Conservation (phyloP, 2,329 filamentous ascomycete species). For the Fusarium anthophilum region DNA sequence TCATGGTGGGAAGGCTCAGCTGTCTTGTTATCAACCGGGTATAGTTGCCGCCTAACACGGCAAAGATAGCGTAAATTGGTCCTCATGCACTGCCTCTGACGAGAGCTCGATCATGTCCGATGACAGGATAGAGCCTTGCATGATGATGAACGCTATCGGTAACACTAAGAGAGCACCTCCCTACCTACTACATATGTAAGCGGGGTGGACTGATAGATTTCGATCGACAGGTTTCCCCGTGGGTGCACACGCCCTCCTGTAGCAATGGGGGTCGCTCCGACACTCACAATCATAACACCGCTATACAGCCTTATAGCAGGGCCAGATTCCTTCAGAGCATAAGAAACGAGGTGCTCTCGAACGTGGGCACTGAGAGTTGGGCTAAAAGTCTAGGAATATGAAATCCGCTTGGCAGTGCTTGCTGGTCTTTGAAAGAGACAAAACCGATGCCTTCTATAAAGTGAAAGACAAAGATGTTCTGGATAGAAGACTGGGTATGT, state of each 20-base stretch:
- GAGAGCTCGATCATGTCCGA: constrained; percentile 5
- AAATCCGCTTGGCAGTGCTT: neutral
- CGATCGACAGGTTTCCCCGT: constrained; percentile 6
- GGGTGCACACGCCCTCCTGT: constrained; percentile 10
- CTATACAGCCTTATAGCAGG: constrained; percentile 1
- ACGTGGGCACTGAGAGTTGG: neutral
- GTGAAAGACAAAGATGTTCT: neutral
- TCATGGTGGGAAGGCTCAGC: constrained; percentile 16
- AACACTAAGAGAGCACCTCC: constrained; percentile 15
- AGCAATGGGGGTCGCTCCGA: neutral
- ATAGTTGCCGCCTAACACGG: constrained; percentile 32
- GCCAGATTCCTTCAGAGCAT: neutral
- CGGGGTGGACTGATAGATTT: constrained; percentile 4
- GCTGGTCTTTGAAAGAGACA: neutral
- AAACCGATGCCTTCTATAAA: neutral
- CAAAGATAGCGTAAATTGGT: constrained; percentile 9
- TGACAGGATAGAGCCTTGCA: constrained; percentile 28
- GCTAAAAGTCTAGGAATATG: neutral
- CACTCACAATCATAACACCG: constrained; percentile 8
- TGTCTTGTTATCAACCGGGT: constrained; percentile 18
- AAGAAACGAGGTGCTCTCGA: neutral
- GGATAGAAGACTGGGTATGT: neutral
- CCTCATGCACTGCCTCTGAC: neutral
- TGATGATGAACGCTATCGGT: constrained; percentile 17
- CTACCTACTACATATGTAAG: neutral